Conservation (phyloP, 805 yeast genomes). For the Lipomyces yamadae region DNA sequence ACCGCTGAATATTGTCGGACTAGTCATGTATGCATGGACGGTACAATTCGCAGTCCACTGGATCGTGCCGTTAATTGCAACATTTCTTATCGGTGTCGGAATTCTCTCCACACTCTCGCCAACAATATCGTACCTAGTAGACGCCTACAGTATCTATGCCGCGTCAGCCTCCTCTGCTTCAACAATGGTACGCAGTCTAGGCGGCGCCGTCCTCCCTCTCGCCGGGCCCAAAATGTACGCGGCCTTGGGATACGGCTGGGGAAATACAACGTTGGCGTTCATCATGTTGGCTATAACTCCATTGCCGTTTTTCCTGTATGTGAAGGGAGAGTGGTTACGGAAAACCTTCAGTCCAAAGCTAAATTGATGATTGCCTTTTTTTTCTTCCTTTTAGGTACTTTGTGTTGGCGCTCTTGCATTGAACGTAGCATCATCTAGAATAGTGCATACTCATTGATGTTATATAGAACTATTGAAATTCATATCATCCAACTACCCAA, state of each 20-base stretch:
- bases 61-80: conserved; percentile 68
- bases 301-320: conserved; percentile 48
- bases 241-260: conserved; percentile 35
- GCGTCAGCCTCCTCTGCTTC: conserved; percentile 75
- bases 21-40: conserved; percentile 73
- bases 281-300: conserved; percentile 66
- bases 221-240: conserved; percentile 57
- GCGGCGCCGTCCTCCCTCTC: conserved; percentile 72
- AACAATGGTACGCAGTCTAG: conserved; percentile 65
- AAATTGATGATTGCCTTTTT: neutral
- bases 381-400: too few relatives aligned
- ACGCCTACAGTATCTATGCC: conserved; percentile 68
- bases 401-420: neutral
- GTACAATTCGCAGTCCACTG: conserved; percentile 60
- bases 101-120: conserved; percentile 66
- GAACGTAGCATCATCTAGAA: neutral
- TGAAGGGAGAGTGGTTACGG: conserved; percentile 18
- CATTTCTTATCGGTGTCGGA: conserved; percentile 63
- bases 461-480: neutral
- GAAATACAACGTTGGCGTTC: conserved; percentile 59
- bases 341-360: conserved; percentile 21
- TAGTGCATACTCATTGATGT: neutral
- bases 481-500: neutral
- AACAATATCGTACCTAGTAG: conserved; percentile 69
- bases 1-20: conserved; percentile 59